Conservation (phyloP, 1,284 basidiomycete species). For the Papiliotrema flavescens region DNA sequence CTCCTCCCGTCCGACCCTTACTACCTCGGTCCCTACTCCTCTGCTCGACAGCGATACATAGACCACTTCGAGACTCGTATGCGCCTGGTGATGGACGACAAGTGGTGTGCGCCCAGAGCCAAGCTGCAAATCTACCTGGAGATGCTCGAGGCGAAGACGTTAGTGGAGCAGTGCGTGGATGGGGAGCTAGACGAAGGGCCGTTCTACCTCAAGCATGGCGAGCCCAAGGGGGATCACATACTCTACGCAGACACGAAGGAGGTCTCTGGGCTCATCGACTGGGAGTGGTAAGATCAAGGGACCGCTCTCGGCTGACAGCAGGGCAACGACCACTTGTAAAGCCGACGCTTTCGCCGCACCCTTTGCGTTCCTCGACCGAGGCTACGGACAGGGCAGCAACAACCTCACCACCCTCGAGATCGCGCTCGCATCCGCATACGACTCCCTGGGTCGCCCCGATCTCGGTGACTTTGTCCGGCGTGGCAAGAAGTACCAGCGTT, state of each 20-base stretch:
- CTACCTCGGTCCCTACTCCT: not conserved
- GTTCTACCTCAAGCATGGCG: slow-evolving; percentile 5
- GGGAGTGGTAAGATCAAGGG: not conserved
- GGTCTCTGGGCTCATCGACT: not conserved
- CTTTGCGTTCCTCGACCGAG: not conserved
- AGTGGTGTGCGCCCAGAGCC: too few species aligned
- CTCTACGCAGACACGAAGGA: not conserved
- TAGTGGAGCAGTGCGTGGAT: slow-evolving; percentile 1
- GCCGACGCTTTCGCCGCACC: slow-evolving; percentile 3
- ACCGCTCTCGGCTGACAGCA: not conserved
- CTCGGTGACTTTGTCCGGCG: not conserved
- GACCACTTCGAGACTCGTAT: not conserved
- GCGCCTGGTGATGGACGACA: too few species aligned
- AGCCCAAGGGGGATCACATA: not conserved
- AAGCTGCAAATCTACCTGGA: not conserved
- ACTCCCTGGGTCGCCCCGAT: slow-evolving; percentile 1
- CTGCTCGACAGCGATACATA: not conserved
- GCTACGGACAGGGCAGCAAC: not conserved
- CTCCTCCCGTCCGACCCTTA: not conserved
- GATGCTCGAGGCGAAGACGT: not conserved
- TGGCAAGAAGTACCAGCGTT: slow-evolving; percentile 1
- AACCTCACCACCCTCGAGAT: not conserved
- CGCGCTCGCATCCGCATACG: slow-evolving; percentile 3
- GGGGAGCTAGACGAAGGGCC: not conserved
- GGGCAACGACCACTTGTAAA: slow-evolving; percentile 2